Evolutionary conservation across 176 grass and related monocot species (phyloP), one percentile per base, ranked within the genome.

Genomic region (Luzula sylvatica): DNA sequence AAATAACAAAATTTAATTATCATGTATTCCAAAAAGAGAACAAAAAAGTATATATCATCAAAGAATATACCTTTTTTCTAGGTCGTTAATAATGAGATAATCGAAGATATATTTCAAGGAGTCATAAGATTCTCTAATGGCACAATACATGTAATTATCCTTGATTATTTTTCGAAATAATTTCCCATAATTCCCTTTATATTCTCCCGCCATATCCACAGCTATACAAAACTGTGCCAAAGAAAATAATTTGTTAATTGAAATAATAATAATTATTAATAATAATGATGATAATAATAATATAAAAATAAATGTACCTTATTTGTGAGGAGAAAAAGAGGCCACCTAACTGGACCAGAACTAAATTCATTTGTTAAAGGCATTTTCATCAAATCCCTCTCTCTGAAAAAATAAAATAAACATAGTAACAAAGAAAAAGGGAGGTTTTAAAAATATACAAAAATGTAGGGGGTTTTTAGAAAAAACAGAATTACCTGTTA

Each of bases 371-470:
- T 64, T 62, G 79, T 65, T 58, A 88, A 67, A 48, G 89, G 89
- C 89, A 95, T 95, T 53, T 57, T 81, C 80, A 95, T 81, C 80
- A 95, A 70, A 50, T 95, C 89, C 76, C 75, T 78, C 61, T 95
- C 89, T 78, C 89, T 95, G 32, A 26, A 73, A 60, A 72, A 75
- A 7, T 18, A 65, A 43, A 41, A 13, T 54, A 72, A 63, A 2
- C 18, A 62, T 29, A 32, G 20, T 47, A 11, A 42, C 11, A 46
- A 24, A 53, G 23, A 42, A 52, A 48, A 65, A 50, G 20, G 11
- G 13, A 52, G 4, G 8, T 35, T 14, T 26, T 53, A 47, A 43
- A 71, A 42, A 75, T 32, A 14, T 18, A 15, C 54, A 39, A 48
- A 66, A 52, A 43, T 48, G n/a, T 50, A 61, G 5, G 8, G 23